These are phyloP conservation scores for Colletotrichum sp. DNA, from an alignment of 2,329 filamentous ascomycete species.

Conservation along the genomic window DNA sequence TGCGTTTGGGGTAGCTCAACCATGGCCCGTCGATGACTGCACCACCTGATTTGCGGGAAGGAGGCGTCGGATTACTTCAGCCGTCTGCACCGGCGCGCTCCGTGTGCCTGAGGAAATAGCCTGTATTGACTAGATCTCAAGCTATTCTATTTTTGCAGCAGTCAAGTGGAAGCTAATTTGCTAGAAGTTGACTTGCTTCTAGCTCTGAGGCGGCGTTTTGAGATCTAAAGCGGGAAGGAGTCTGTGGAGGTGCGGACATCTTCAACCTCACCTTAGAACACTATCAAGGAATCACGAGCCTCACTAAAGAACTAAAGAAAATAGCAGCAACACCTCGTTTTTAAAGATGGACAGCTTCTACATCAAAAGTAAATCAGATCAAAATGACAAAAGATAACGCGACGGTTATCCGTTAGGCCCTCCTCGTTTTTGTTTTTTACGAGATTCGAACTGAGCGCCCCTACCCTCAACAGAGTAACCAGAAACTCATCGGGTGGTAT, in stretches of 20 bases:
- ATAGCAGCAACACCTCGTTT: not conserved
- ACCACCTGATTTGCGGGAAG: not conserved
- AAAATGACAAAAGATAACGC: not conserved
- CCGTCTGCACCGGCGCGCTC: not conserved
- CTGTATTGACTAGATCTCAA: not conserved
- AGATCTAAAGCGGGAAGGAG: not conserved
- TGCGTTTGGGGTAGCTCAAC: not conserved
- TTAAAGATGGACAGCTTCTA: fast-evolving
- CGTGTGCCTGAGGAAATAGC: not conserved
- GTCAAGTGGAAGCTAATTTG: not conserved
- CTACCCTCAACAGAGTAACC: not conserved
- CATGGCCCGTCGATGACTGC: not conserved
- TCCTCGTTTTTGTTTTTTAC: not conserved
- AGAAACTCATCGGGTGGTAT: not conserved
- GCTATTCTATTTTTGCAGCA: not conserved
- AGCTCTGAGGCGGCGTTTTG: not conserved
- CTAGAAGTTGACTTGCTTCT: fast-evolving
- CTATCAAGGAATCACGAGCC: not conserved
- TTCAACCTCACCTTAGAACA: not conserved
- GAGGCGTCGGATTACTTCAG: not conserved
- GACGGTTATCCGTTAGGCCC: not conserved
- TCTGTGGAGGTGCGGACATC: fast-evolving
- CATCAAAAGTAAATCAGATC: not conserved
- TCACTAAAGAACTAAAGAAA: not conserved
- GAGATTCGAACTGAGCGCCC: not conserved